These are phyloP conservation scores for Piper longum DNA, from an alignment of 164 flowering plant genomes.

Conservation along the genomic window DNA sequence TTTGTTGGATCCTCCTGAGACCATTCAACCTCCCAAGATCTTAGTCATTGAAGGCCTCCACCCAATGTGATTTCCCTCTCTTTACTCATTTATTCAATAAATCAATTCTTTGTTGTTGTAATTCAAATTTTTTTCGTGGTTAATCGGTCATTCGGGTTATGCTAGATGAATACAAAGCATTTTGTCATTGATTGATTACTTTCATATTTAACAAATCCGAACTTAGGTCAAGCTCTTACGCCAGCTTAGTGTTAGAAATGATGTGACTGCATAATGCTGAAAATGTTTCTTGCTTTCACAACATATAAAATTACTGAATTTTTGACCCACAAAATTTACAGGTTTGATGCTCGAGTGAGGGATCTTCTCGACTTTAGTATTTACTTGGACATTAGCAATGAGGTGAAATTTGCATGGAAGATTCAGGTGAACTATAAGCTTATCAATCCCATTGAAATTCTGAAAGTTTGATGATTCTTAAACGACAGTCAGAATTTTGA, in stretches of 20 bases:
- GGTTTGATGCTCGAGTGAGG: constrained; percentile 78
- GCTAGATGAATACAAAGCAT: too few relatives aligned
- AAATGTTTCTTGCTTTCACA: not conserved
- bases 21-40: constrained; percentile 71
- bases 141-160: not conserved
- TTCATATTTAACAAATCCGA: not conserved
- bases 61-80: constrained; percentile 47
- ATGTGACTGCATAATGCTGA: too few relatives aligned
- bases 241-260: too few relatives aligned
- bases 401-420: constrained; percentile 94
- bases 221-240: not conserved
- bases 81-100: not conserved
- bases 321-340: constrained; percentile 5
- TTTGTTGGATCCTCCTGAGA: constrained; percentile 63
- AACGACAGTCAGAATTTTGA: not conserved
- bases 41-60: constrained; percentile 79
- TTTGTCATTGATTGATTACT: too few relatives aligned
- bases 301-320: not conserved
- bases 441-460: too few relatives aligned
- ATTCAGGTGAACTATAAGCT: constrained; percentile 42
- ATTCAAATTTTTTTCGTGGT: not conserved
- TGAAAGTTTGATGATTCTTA: too few relatives aligned
- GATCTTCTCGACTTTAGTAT: constrained; percentile 91
- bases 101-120: not conserved
- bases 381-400: constrained; percentile 91